Conservation (phyloP, 2,329 filamentous ascomycete genomes). For the Botrytis pseudocinerea region DNA sequence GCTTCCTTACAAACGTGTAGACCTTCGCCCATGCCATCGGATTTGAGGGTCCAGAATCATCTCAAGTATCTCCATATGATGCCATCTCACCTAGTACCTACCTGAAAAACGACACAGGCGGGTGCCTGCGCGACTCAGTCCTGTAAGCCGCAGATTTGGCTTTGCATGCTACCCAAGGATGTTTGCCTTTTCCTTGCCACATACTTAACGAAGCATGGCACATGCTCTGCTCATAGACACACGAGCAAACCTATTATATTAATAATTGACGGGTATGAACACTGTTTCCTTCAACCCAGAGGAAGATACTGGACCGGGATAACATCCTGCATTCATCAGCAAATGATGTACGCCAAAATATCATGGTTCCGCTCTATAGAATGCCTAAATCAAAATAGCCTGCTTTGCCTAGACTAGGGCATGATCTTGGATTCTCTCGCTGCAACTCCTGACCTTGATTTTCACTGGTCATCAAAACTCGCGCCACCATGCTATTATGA, state of each 20-base stretch:
- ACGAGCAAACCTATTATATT: slow-evolving; percentile 6
- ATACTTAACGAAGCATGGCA: neutral
- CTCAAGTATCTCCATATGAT: neutral
- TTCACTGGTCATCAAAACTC: neutral
- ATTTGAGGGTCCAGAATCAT: neutral
- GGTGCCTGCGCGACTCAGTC: neutral
- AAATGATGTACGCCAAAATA: neutral
- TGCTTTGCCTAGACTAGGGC: no score
- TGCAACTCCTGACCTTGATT: neutral
- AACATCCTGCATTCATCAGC: neutral
- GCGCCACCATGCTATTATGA: neutral
- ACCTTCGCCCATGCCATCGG: neutral
- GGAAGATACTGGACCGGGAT: neutral
- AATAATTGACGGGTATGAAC: neutral
- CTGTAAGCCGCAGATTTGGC: neutral
- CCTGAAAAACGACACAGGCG: neutral
- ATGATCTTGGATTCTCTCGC: neutral
- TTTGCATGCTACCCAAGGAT: neutral
- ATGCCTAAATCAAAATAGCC: neutral
- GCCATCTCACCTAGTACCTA: neutral
- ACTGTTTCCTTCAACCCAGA: neutral
- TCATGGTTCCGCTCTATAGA: neutral
- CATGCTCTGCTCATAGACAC: neutral
- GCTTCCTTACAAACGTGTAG: neutral
- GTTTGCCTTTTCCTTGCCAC: neutral